Base-by-base conservation (phyloP, 1,284 basidiomycete genomes). In the Chalciporus sp. region DNA sequence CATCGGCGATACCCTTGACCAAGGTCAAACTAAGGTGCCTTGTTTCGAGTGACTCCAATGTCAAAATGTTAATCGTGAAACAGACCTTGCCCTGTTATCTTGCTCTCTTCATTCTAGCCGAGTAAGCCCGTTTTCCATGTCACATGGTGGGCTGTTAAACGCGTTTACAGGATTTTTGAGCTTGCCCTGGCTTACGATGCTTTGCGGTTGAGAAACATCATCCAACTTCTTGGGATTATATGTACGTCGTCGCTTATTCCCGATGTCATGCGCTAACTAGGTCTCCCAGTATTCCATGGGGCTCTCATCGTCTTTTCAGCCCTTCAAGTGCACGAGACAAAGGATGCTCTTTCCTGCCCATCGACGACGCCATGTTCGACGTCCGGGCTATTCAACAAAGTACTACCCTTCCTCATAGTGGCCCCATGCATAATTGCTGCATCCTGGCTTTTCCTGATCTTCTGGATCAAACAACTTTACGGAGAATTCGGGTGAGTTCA, bases 31-130 rank as follows among this genome's bases (percentile, higher is more conserved):
- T 72, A 87, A 86, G 74, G 86, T 83, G 54, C 23, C 66, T 53
- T 41, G 45, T 17, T 53, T 27, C 37, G 28, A 33, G 17, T 16
- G 29, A 14, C 40, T 19, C 31, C 50, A 8, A 26, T 46, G 37
- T 37, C 55, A 51, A 58, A 52, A 26, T 53, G 43, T 50, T 55
- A 49, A 59, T 52, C 19, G 40, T 41, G 39, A 49, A 16, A 28
- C 28, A 92, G 87, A 92, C 90, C n/a, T 69, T 92, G 57, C 85
- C 90, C 58, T 92, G 90, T 68, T 92, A 91, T 69, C 81, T 92
- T 9, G 88, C 88, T 3, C 76, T 92, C 12, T 92, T 91, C 69
- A 83, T 84, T 35, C 75, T 92, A n/a, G 89, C 86, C 53, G 89
- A 90, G 90, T 89, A 67, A 51, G 80, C 68, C 27, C 17, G 51